Conservation (phyloP, 2,329 filamentous ascomycete species). For the Gaeumannomyces tritici region DNA sequence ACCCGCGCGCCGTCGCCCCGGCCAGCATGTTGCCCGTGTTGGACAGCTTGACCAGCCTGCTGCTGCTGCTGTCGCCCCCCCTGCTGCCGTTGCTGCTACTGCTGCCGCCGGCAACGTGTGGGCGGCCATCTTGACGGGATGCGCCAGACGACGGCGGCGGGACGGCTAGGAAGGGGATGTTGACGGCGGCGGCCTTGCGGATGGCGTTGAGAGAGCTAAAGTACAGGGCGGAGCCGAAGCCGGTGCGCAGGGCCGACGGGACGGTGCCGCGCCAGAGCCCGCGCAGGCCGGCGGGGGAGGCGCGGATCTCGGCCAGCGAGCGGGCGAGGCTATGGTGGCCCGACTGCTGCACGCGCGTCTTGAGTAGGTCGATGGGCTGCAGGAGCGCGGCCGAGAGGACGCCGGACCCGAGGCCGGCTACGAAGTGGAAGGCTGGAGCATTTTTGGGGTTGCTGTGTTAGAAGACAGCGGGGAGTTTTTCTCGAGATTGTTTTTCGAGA, state of each 20-base stretch:
- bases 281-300: conserved; percentile 16
- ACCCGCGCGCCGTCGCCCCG: conserved; percentile 73
- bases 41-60: conserved; percentile 70
- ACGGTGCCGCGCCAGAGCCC: conserved; percentile 86
- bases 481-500: no score
- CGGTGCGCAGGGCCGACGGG: conserved; percentile 87
- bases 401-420: conserved; percentile 80
- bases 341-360: conserved; percentile 90
- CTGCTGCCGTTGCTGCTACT: conserved; percentile 39
- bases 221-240: conserved; percentile 87
- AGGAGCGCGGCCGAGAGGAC: conserved; percentile 81
- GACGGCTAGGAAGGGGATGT: conserved; percentile 17
- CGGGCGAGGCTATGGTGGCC: conserved; percentile 57
- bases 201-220: conserved; percentile 82
- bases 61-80: conserved; percentile 55
- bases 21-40: conserved; percentile 79
- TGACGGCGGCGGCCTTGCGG: conserved; percentile 50
- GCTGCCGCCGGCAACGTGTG: conserved; percentile 3
- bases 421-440: conserved; percentile 66
- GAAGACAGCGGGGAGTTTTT: no score
- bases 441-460: conserved; percentile 2
- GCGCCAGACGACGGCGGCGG: not conserved
- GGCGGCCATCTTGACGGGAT: conserved; percentile 9
- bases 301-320: conserved; percentile 61
- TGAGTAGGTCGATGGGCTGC: conserved; percentile 91